These are phyloP conservation scores for rapeseed (Brassica napus) DNA, from an alignment of 345 rosid species.

Conservation along the genomic window Da-Ae NC_063452.1:26422501-26423000, in stretches of 20 bases:
- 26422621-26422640: not conserved
- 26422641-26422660: not conserved
- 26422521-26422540: not conserved
- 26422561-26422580: not conserved
- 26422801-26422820: not conserved
- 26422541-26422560: not conserved
- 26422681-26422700: too few relatives aligned
- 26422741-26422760: too few relatives aligned
- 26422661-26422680: too few relatives aligned
- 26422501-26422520: not conserved
- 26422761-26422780: not conserved
- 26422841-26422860: not conserved
- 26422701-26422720: too few relatives aligned
- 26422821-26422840: not conserved
- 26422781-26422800: not conserved
- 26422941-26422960: conserved; percentile 21
- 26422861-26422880: conserved; percentile 9
- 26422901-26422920: not conserved
- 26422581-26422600: not conserved
- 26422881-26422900: conserved; percentile 34
- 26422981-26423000: conserved; percentile 1
- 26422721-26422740: too few relatives aligned
- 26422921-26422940: conserved; percentile 23
- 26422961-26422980: not conserved
- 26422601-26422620: not conserved